These are phyloP conservation scores for Oldenlandia corymbosa DNA, from an alignment of 257 asterid genomes.

Conservation along the genomic window DNA sequence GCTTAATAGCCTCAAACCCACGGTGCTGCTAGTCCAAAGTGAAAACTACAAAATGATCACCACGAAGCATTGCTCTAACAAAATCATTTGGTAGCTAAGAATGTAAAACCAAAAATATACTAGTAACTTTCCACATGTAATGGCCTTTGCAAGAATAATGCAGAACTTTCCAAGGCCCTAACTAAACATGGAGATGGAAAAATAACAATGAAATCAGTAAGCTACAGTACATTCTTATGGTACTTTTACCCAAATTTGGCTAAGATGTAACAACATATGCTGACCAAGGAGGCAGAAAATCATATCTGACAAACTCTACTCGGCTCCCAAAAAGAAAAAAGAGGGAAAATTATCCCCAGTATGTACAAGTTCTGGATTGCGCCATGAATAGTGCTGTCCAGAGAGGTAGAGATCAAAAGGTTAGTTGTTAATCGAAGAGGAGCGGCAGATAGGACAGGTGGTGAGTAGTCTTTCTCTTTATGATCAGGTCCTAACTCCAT, in stretches of 20 bases:
- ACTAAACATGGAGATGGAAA: neutral
- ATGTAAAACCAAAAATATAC: no score
- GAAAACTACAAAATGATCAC: no score
- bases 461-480: conserved; percentile 9
- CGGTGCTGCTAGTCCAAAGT: no score
- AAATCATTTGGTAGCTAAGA: no score
- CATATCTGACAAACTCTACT: conserved; percentile 37
- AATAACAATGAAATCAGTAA: neutral
- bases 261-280: conserved; percentile 31
- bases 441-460: conserved; percentile 24
- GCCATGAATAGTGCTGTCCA: conserved; percentile 34
- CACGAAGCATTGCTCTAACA: no score
- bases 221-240: conserved; percentile 35
- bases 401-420: conserved; percentile 38
- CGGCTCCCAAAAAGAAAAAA: conserved; percentile 35
- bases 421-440: conserved; percentile 46
- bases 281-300: conserved; percentile 44
- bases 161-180: neutral
- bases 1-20: no score
- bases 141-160: neutral
- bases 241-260: conserved; percentile 14
- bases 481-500: conserved; percentile 14
- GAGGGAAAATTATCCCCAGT: conserved; percentile 28
- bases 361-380: conserved; percentile 49
- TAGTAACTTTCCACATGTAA: no score